These are phyloP conservation scores for Thalassiosira hispida DNA, from an alignment of 352 stramenopile species.

Conservation along the genomic window DNA sequence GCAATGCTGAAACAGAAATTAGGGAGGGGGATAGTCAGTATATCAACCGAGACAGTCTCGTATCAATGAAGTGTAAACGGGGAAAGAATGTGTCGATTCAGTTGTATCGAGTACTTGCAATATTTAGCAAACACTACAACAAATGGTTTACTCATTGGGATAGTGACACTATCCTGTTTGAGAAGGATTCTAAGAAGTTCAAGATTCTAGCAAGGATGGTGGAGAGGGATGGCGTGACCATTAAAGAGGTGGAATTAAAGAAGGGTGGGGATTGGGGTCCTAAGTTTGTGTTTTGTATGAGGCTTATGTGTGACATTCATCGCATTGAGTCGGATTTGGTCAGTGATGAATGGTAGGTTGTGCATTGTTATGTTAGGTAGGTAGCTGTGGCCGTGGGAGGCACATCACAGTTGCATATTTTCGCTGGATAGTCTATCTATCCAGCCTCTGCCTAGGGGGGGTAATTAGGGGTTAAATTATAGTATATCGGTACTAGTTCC, in stretches of 20 bases:
- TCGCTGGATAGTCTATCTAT: background rate
- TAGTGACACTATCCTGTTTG: background rate
- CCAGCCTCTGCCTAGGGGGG: background rate
- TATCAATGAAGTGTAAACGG: constrained; percentile 6
- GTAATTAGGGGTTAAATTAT: background rate
- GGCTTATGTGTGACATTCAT: background rate
- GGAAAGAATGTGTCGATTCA: constrained; percentile 8
- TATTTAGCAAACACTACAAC: constrained; percentile 27
- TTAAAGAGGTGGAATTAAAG: constrained; percentile 8
- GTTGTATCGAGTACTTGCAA: constrained; percentile 9
- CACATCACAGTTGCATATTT: background rate
- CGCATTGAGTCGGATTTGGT: background rate
- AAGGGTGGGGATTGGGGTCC: constrained; percentile 6
- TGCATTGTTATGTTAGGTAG: background rate
- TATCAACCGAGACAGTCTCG: constrained; percentile 9
- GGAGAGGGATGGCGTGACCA: constrained; percentile 9
- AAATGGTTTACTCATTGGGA: constrained; percentile 18
- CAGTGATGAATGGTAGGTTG: background rate
- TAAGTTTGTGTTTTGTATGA: constrained; percentile 4
- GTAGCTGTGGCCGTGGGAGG: background rate
- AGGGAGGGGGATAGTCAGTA: background rate
- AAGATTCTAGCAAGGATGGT: constrained; percentile 22
- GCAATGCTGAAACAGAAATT: constrained; percentile 7
- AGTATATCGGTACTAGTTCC: background rate
- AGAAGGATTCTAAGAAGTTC: constrained; percentile 1